A percentile compares a stretch with the other conserved stretches of the same genome.
phyloP scores from a whole-genome alignment of 768 basidiomycete species.

The Tricholoma flavovirens region DNA sequence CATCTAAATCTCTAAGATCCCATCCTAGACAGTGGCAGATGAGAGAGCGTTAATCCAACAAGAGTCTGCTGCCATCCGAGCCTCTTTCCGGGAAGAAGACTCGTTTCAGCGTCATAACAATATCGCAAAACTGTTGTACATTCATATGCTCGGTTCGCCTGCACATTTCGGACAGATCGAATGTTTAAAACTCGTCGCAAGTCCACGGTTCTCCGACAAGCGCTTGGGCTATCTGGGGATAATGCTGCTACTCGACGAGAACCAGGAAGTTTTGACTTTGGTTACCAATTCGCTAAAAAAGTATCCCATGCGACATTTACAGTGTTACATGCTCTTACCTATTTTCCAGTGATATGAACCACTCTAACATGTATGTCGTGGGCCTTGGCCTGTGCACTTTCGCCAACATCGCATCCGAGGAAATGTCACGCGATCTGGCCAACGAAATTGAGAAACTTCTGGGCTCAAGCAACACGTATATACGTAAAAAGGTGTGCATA shows the following conservation, averaged over 20 bases:
- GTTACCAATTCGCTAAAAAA: constrained; percentile 99
- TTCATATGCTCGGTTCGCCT: constrained; percentile 97
- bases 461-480: constrained; percentile 97
- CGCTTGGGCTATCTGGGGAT: constrained; percentile 95
- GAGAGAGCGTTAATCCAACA: constrained; percentile 96
- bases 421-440: constrained; percentile 97
- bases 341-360: constrained; percentile 88
- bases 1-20: constrained; percentile 17
- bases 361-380: constrained; percentile 98
- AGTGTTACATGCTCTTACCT: not conserved
- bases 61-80: constrained; percentile 94
- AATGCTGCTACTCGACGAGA: constrained; percentile 96
- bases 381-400: constrained; percentile 97
- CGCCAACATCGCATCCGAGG: constrained; percentile 98
- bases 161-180: constrained; percentile 99
- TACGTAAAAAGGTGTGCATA: constrained; percentile 88
- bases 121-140: constrained; percentile 96
- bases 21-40: constrained; percentile 87
- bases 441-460: constrained; percentile 97
- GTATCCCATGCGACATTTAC: constrained; percentile 38
- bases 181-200: constrained; percentile 90
- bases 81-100: constrained; percentile 96
- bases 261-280: constrained; percentile 92
- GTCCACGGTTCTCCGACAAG: constrained; percentile 94
- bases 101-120: constrained; percentile 93